A percentile compares a stretch with the other conserved stretches of the same genome.
Conservation (phyloP, 345 rosid species). For the Melastoma malabathricum region DNA sequence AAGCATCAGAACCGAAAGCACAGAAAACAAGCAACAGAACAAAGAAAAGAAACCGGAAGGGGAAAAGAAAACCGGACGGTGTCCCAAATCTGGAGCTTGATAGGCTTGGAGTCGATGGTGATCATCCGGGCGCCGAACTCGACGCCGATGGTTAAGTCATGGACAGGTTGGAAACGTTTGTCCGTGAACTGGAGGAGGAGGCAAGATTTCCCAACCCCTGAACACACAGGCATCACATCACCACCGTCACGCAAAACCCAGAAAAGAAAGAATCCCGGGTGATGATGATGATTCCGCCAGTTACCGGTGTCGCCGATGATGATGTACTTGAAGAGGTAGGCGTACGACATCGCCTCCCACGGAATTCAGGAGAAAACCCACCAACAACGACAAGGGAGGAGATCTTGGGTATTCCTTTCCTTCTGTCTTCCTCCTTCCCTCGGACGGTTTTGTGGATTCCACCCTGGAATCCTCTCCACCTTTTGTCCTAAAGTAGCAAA, state of each 20-base stretch:
- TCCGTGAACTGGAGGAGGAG: conserved; percentile 94
- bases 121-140: conserved; percentile 97
- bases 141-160: conserved; percentile 91
- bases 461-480: no score
- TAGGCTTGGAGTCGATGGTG: conserved; percentile 83
- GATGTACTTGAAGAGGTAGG: conserved; percentile 14
- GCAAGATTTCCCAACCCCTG: conserved; percentile 97
- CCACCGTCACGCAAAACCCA: background rate
- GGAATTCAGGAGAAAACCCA: no score
- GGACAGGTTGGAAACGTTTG: conserved; percentile 95
- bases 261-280: background rate
- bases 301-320: conserved; percentile 13
- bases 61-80: conserved; percentile 31
- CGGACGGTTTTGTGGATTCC: no score
- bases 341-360: conserved; percentile 7
- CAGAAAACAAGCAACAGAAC: background rate
- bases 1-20: background rate
- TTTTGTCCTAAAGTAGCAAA: no score
- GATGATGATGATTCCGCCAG: background rate
- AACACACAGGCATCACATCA: background rate
- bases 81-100: conserved; percentile 98
- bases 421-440: no score
- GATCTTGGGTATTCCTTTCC: no score
- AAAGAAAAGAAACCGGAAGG: background rate
- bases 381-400: no score